phyloP scores from a whole-genome alignment of 2,329 filamentous ascomycete genomes.

The Periglandula ipomoeae region DNA sequence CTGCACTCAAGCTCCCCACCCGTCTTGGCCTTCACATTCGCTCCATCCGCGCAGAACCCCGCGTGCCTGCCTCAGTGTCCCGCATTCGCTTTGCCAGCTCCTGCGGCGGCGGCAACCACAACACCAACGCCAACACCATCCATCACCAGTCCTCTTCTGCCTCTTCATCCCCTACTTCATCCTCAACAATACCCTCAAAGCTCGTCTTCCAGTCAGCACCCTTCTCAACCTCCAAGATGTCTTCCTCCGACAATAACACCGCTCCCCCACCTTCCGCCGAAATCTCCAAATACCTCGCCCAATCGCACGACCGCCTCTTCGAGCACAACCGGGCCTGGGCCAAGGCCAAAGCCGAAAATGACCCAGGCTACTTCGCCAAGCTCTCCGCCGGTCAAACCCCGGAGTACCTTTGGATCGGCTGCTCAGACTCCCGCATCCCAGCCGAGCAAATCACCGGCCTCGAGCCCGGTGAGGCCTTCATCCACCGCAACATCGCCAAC shows the following conservation, averaged over 20 bases:
- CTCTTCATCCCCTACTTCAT: background rate
- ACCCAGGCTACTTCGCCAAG: slow-evolving; percentile 58
- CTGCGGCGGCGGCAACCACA: slow-evolving; percentile 3
- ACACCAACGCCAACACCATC: background rate
- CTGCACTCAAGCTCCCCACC: slow-evolving; percentile 4
- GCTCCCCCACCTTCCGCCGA: slow-evolving; percentile 3
- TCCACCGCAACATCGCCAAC: slow-evolving; percentile 94
- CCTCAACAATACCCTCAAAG: background rate
- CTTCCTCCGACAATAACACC: background rate
- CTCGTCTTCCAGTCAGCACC: background rate
- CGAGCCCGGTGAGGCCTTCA: slow-evolving; percentile 83
- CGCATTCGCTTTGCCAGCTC: slow-evolving; percentile 3
- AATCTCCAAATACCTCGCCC: slow-evolving; percentile 40
- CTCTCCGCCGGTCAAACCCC: slow-evolving; percentile 56
- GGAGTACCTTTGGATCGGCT: slow-evolving; percentile 81
- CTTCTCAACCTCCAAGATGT: slow-evolving; percentile 4
- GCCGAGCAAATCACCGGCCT: slow-evolving; percentile 79
- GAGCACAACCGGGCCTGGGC: slow-evolving; percentile 62
- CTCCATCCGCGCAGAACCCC: slow-evolving; percentile 1
- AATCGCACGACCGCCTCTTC: slow-evolving; percentile 59
- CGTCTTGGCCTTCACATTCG: background rate
- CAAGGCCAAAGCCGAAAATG: slow-evolving; percentile 42
- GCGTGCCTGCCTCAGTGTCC: background rate
- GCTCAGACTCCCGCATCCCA: slow-evolving; percentile 84
- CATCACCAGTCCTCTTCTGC: background rate